Base-by-base conservation (phyloP, 345 rosid species). In the Lepidium aucheri region DNA sequence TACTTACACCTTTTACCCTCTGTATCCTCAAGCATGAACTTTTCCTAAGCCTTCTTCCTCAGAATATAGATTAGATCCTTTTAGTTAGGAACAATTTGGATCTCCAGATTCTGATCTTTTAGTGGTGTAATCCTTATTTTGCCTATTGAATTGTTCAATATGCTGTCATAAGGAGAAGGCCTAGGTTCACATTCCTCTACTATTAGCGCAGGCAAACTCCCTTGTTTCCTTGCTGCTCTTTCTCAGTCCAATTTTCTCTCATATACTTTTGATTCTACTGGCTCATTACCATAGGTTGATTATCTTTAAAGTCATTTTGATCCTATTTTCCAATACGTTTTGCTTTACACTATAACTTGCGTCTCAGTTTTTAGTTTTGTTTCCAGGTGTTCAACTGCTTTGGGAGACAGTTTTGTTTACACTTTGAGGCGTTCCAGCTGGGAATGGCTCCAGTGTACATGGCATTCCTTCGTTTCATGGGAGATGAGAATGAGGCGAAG, bases 391-490 rank as follows among this genome's bases (percentile, higher is more conserved):
- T 92, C 72, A 88, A 87, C 74, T 89, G 98, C 69, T 89, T 84
- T 44, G 95, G 98, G 46, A 82, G 86, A 65, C 93, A 89, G 52
- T 92, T 92, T 80, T 92, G 97, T 77, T 81, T 92, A 64, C 97
- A 92, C 69, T 92, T 92, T 33, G 98, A 92, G 83, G 98, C 97
- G 0, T 89, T 92, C 63, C 97, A 87, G 84, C 79, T 89, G 6
- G 98, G 91, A 24, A 77, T 79, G 82, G 87, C 94, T 9, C 96
- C 92, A 13, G 96, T 92, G 15, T 92, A 92, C 79, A 92, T 92
- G 91, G 93, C 98, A 22, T 92, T 92, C 60, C 72, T 92, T 70
- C 86, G 97, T 36, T 92, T 92, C 72, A 92, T 92, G 98, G 98
- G 98, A 8, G 97, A 92, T 53, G 98, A 92, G 28, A 80, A 81